phyloP scores from a whole-genome alignment of 2,329 filamentous ascomycete species.

The Grosmannia serpens region DNA sequence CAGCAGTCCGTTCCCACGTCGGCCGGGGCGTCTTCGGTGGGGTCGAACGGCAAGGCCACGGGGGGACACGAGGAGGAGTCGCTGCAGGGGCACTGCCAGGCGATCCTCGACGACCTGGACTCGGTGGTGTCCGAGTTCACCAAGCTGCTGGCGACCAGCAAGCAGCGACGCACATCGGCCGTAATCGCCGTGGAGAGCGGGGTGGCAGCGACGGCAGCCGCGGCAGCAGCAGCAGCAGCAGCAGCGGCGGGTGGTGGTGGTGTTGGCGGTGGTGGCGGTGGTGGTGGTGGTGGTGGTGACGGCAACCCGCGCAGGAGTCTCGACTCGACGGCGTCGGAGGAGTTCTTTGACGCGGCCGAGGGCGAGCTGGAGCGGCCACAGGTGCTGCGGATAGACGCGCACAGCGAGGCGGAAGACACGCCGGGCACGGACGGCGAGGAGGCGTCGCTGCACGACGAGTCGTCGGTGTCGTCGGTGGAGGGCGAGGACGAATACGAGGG shows the following conservation, averaged over 20 bases:
- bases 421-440: slow-evolving; percentile 45
- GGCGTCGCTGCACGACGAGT: slow-evolving; percentile 46
- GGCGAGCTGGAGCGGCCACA: slow-evolving; percentile 27
- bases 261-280: slow-evolving; percentile 45
- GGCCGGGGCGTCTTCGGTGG: slow-evolving; percentile 1
- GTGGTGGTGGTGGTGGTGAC: slow-evolving; percentile 45
- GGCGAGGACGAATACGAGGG: slow-evolving; percentile 41
- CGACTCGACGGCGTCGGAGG: slow-evolving; percentile 70
- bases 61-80: slow-evolving; percentile 41
- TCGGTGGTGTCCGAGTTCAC: slow-evolving; percentile 75
- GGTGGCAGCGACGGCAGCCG: slow-evolving; percentile 35
- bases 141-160: slow-evolving; percentile 63
- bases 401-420: slow-evolving; percentile 11
- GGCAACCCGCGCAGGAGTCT: slow-evolving; percentile 49
- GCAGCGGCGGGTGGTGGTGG: slow-evolving; percentile 50
- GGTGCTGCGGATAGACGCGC: slow-evolving; percentile 14
- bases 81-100: slow-evolving; percentile 72
- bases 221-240: slow-evolving; percentile 29
- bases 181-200: background rate
- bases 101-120: slow-evolving; percentile 76
- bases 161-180: slow-evolving; percentile 54
- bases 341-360: slow-evolving; percentile 90
- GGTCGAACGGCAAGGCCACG: slow-evolving; percentile 7
- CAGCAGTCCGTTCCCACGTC: slow-evolving; percentile 30
- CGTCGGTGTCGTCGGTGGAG: slow-evolving; percentile 47